phyloP scores from a whole-genome alignment of 305 asterid species.

The Withania somnifera region DNA sequence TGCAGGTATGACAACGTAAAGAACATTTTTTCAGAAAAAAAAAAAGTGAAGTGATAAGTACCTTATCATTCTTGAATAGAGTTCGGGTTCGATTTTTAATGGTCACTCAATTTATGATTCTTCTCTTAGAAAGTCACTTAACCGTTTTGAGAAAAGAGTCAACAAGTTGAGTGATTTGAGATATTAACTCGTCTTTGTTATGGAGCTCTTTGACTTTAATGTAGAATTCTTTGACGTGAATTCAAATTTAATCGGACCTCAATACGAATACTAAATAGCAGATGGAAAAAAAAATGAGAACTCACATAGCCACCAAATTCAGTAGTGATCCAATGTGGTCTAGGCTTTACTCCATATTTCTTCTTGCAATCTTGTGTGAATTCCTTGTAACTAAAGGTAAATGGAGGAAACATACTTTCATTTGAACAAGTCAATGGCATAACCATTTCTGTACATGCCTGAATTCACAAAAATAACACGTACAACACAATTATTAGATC shows the following conservation, averaged over 20 bases:
- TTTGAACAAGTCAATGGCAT: constrained; percentile 59
- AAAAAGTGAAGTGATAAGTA: not conserved
- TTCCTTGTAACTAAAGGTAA: constrained; percentile 42
- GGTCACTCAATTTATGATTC: too few relatives aligned
- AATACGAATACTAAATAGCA: not conserved
- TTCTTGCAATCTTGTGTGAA: constrained; percentile 25
- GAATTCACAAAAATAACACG: not conserved
- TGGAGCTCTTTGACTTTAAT: not conserved
- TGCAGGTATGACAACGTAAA: too few relatives aligned
- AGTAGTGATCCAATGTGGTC: constrained; percentile 70
- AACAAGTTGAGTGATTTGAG: too few relatives aligned
- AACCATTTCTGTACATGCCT: constrained; percentile 90
- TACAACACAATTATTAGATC: not conserved
- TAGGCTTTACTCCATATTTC: constrained; percentile 44
- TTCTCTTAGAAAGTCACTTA: too few relatives aligned
- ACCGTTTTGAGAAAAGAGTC: too few relatives aligned
- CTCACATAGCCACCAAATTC: constrained; percentile 61
- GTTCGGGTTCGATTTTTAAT: not conserved
- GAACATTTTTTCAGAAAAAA: too few relatives aligned
- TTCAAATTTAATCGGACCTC: not conserved
- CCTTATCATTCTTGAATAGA: not conserved
- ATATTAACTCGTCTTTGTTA: not conserved
- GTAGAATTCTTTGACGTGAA: not conserved
- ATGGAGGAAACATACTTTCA: constrained; percentile 64
- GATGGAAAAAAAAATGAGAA: not conserved